Base-by-base conservation (phyloP, 495 filamentous ascomycete genomes). In the Pseudotulostoma volvatum region DNA sequence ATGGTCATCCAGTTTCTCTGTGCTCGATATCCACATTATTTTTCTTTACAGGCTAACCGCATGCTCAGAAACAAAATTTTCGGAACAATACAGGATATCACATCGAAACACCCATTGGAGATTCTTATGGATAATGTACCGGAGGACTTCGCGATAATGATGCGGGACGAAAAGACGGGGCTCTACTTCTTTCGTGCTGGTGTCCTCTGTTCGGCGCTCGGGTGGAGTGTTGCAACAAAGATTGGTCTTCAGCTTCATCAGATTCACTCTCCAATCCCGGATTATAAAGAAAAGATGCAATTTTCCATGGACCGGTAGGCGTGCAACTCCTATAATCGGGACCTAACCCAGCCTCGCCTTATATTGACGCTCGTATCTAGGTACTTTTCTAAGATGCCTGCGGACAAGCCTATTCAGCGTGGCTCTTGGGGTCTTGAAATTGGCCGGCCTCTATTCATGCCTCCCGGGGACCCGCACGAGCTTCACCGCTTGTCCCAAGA, bases 221-320 rank as follows among this genome's bases (percentile, higher is more conserved):
- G 86, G 1, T 94, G 85, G 85, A 81, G 79, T 52, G 63, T 90
- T 0, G 70, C 61, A 0, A 73, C 65, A 8, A 93, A 93, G 60
- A 71, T 90, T 33, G 84, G 83, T 9, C 53, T 76, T 44, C 69
- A 68, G 36, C 60, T 94, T 21, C 63, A 77, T 36, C 68, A 81
- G 41, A 88, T 94, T 44, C 86, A 94, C 54, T 54, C 51, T 2
- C 70, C 75, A 1, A 79, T 94, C 18, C 85, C 86, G 0, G 83
- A 93, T 46, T 92, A 90, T 52, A 84, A 84, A 42, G 80, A 85
- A 58, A 90, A 87, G 60, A 88, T 94, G 79, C 71, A 79, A 33
- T 79, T 83, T 36, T 82, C 77, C 11, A 87, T 94, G 80, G 83
- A 94, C 51, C 71, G 82, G 72, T 78, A 50, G 16, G 61, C 9